Evolutionary conservation across 768 basidiomycete genomes (phyloP), one percentile per base, ranked within the genome.

Genomic region (Lyophyllum semitale): DNA sequence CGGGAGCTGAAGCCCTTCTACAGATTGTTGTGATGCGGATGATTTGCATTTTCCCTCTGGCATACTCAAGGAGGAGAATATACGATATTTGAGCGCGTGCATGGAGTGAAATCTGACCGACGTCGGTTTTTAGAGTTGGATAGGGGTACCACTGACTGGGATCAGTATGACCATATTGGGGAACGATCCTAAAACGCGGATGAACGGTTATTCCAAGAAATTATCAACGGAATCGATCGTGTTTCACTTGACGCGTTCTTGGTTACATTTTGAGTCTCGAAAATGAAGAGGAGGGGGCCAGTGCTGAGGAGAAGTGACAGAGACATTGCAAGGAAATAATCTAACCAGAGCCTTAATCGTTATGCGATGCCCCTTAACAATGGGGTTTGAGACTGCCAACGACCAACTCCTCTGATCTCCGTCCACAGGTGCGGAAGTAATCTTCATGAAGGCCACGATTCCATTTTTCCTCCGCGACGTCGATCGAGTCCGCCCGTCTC

Each of bases 81-180:
- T 25, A 22, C 25, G 29, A 29, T 33, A 12, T 17, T 44, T n/a
- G 13, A 46, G 13, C 27, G 23, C 20, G 42, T 26, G 8, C 35
- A 27, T n/a, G 3, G 27, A 52, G 47, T 29, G 30, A 52, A 45
- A 33, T 37, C 44, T 54, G 27, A 43, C 48, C 41, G 54, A 44
- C 41, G 48, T 58, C 38, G 63, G 55, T 53, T 65, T 62, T 71
- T 74, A 72, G 69, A 66, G 68, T 71, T 72, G 61, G 44, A 59
- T 64, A 60, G 59, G 59, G 61, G 59, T 79, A 79, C 81, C 82
- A 53, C 33, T 62, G 13, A 1, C 23, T 57, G 59, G 81, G 81
- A 58, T 62, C 74, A 47, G 33, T 59, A 48, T 74, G 30, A 53
- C 73, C 75, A 73, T 68, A 75, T 75, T 25, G 37, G 71, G 74